Evolutionary conservation across 257 asterid genomes (phyloP), one percentile per base, ranked within the genome.

Genomic region (Buddleja alternifolia): DNA sequence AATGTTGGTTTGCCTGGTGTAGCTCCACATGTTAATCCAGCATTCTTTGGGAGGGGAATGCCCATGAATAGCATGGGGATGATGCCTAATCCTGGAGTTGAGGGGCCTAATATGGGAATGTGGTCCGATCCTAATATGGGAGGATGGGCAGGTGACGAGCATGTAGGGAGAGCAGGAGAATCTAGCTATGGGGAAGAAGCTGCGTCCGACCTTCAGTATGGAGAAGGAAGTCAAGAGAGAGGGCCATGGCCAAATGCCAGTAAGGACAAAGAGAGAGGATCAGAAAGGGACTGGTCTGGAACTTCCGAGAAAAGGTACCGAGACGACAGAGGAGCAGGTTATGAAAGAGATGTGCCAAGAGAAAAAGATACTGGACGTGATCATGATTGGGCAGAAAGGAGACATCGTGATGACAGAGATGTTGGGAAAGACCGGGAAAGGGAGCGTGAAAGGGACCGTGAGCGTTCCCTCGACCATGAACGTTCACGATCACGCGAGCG

Each of bases 1-100:
- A 73, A 65, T 80, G 90, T 90, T 60, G 95, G 96, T 62, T 74
- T 91, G 81, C 85, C 92, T 63, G 94, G 94, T 66, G 95, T 89
- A 15, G 96, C 95, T 54, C 95, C 95, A 4, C 96, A 87, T 74
- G 92, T 89, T 62, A 89, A 89, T 71, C 96, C 96, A 1, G 95
- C 95, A 10, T 89, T 89, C 73, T 89, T 87, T 56, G 95, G 92
- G 16, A 85, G 96, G 63, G 95, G 95, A 56, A 89, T 89, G 92
- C 87, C 90, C 29, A 70, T 89, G 90, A 83, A 78, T 68, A 79
- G 86, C 65, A 89, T 87, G 95, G 96, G 92, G 16, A 89, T 89
- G 95, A 89, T 89, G 90, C 89, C 91, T 2, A 46, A 63, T 10
- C 62, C 87, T 53, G 88, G 87, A 32, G 74, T 86, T 63, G 94